Base-by-base conservation (phyloP, 208 protist genomes). In the Crithidia mellificae region DNA sequence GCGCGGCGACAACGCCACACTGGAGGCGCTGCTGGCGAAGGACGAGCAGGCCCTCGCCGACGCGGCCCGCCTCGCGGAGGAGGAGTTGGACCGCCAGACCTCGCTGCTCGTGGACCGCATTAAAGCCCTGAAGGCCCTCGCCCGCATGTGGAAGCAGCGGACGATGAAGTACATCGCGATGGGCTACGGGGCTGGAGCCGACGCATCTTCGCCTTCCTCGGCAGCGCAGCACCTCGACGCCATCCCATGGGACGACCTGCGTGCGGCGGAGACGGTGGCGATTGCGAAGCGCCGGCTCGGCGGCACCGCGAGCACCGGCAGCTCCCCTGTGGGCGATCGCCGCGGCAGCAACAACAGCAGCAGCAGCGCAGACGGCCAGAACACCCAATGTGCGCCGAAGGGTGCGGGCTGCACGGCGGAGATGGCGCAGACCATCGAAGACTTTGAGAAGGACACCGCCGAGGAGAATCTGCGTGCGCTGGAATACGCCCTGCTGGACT, bases 131-230 rank as follows among this genome's bases (percentile, higher is more conserved):
- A 66, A 68, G 47, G 61, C 63, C 12, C 74, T 91, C 15, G 76
- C 82, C 9, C 79, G 74, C 8, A 68, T 91, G 70, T 91, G 85
- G 85, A 91, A 91, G 69, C 81, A 84, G n/a, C 81, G 82, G 14
- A 76, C 81, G 27, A 91, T 91, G 85, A 66, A 78, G 64, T 74
- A 77, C 74, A 82, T 91, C 54, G 85, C 85, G 24, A 68, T 75
- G 75, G 63, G 80, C 64, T 85, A 81, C 54, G 80, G 80, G 36
- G 70, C 52, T 7, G 68, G 61, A 1, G 56, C 30, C 46, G 22
- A 2, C 17, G 51, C 61, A 20, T n/a, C n/a, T n/a, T n/a, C n/a
- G n/a, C n/a, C n/a, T n/a, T n/a, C n/a, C n/a, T n/a, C n/a, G 68
- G 46, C 38, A 43, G 6, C 14, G 57, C 39, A 1, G 72, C 56